Percentiles rank a stretch among this genome's conserved stretches.
Evolutionary conservation across 2,329 filamentous ascomycete genomes (phyloP).

Genomic region (Zasmidium cellare): DNA sequence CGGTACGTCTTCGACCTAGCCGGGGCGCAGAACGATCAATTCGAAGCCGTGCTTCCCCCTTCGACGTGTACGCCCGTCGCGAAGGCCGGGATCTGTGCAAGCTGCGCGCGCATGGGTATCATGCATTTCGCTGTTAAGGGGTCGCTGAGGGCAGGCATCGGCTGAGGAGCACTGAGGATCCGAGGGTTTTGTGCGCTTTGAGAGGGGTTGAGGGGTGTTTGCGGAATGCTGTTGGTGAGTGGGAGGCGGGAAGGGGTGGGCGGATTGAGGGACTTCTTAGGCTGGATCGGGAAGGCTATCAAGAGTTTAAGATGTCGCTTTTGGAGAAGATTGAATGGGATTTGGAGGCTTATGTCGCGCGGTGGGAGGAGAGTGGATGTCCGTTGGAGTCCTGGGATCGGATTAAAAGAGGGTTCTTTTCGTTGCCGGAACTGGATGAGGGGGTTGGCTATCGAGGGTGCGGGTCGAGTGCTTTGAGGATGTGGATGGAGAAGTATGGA

Average conservation of each 20-base stretch:
- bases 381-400: neutral
- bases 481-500: too few relatives aligned
- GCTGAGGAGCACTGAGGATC: too few relatives aligned
- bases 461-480: too few relatives aligned
- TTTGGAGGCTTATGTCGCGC: neutral
- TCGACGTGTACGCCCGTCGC: neutral
- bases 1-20: constrained; percentile 4
- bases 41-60: constrained; percentile 1
- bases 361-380: neutral
- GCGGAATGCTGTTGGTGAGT: too few relatives aligned
- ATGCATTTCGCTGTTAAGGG: neutral
- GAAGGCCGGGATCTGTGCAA: neutral
- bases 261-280: neutral
- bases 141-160: neutral
- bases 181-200: too few relatives aligned
- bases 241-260: neutral
- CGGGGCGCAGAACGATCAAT: constrained; percentile 5
- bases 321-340: neutral
- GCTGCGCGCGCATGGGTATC: neutral
- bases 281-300: neutral
- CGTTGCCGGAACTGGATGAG: too few relatives aligned
- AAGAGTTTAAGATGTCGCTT: neutral
- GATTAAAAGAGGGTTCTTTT: too few relatives aligned
- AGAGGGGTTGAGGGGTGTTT: too few relatives aligned
- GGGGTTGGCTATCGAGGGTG: too few relatives aligned